Evolutionary conservation across 441 rosid species (phyloP).

Genomic region (Populus hybrid): DNA sequence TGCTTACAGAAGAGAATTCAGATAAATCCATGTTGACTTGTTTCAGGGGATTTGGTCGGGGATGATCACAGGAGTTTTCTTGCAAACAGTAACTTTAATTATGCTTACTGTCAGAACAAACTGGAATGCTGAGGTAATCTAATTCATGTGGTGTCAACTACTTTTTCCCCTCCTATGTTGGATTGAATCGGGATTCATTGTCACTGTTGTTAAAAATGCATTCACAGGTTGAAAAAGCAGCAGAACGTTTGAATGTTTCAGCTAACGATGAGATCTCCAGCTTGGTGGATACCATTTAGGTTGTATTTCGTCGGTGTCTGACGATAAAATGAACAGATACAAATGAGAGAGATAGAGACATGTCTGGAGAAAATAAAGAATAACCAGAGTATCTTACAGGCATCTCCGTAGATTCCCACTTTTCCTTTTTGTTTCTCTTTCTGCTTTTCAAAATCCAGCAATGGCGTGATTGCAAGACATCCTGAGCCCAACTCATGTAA

Average conservation of each 20-base stretch:
- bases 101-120: conserved; percentile 76
- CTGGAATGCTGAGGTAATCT: conserved; percentile 64
- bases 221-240: conserved; percentile 61
- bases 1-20: neutral
- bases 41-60: conserved; percentile 98
- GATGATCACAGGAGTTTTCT: conserved; percentile 69
- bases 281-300: conserved; percentile 12
- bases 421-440: too few species aligned
- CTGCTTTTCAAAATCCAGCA: too few species aligned
- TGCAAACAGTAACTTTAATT: conserved; percentile 63
- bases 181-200: neutral
- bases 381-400: too few species aligned
- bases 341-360: too few species aligned
- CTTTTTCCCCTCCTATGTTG: neutral
- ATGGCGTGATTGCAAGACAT: too few species aligned
- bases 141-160: neutral
- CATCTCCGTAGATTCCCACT: too few species aligned
- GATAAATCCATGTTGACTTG: neutral
- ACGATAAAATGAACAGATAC: too few species aligned
- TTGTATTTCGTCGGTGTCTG: too few species aligned
- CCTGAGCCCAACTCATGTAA: too few species aligned
- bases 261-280: conserved; percentile 34
- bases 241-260: conserved; percentile 43
- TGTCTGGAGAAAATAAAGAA: too few species aligned
- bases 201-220: neutral